phyloP scores from a whole-genome alignment of 108 stramenopile genomes.

The Nannochloropsis gaditana region DNA sequence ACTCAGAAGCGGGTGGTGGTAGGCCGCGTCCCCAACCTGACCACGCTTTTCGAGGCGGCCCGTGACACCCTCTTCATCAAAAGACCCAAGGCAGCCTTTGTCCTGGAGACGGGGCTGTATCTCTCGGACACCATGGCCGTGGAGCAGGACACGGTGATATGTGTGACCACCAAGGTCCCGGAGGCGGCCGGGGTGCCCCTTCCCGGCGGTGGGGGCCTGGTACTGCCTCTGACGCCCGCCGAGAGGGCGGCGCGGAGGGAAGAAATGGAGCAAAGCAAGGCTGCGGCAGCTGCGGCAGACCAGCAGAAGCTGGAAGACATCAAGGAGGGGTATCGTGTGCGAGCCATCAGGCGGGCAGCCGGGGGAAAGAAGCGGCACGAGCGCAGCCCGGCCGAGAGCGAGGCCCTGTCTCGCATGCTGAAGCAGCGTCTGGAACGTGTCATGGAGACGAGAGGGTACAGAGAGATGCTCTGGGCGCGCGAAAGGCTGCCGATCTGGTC shows the following conservation, averaged over 20 bases:
- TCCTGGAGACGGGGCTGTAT: not conserved
- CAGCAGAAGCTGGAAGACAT: not conserved
- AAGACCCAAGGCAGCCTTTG: not conserved
- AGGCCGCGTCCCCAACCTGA: not conserved
- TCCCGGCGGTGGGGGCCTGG: not conserved
- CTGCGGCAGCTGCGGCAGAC: not conserved
- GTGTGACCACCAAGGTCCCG: not conserved
- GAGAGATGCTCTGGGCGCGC: conserved; percentile 25
- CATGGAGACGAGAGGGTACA: conserved; percentile 26
- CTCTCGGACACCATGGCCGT: not conserved
- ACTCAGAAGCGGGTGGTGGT: not conserved
- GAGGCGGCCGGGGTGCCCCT: not conserved
- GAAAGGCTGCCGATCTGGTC: conserved; percentile 27
- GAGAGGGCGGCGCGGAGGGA: not conserved
- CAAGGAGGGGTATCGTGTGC: not conserved
- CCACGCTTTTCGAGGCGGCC: not conserved
- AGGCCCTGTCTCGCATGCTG: conserved; percentile 1
- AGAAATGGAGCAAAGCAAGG: not conserved
- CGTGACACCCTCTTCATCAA: conserved; percentile 2
- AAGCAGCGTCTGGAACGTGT: conserved; percentile 22
- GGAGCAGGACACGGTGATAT: not conserved
- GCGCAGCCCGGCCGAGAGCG: not conserved
- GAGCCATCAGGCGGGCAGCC: not conserved
- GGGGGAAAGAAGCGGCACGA: conserved; percentile 4
- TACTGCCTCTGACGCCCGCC: not conserved